Conservation (phyloP, 2,329 filamentous ascomycete species). For the Alternaria sp. region DNA sequence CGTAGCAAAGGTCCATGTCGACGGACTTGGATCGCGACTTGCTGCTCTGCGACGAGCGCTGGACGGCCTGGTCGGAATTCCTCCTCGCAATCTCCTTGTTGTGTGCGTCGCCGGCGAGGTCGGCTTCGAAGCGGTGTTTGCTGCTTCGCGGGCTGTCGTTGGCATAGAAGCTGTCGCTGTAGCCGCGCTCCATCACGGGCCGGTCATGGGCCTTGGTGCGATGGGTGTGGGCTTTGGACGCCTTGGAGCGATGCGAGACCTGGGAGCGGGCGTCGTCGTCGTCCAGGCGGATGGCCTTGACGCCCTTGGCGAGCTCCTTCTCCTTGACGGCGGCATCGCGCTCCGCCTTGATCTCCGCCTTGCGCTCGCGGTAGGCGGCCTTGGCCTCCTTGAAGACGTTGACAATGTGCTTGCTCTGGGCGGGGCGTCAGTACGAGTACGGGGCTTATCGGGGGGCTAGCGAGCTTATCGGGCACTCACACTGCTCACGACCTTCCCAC, state of each 20-base stretch:
- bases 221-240: conserved; percentile 29
- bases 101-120: conserved; percentile 41
- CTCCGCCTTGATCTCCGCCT: conserved; percentile 78
- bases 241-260: conserved; percentile 37
- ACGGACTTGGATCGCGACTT: conserved; percentile 55
- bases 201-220: conserved; percentile 33
- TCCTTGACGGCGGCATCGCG: conserved; percentile 66
- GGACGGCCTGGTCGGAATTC: conserved; percentile 49
- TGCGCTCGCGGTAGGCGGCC: conserved; percentile 85
- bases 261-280: conserved; percentile 48
- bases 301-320: conserved; percentile 64
- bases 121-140: conserved; percentile 39
- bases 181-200: conserved; percentile 53
- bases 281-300: conserved; percentile 57
- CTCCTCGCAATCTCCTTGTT: conserved; percentile 51
- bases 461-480: conserved; percentile 59
- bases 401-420: conserved; percentile 85
- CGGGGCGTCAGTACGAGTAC: conserved; percentile 24
- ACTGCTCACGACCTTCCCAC: conserved; percentile 88
- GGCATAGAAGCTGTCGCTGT: conserved; percentile 55
- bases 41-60: conserved; percentile 19
- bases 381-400: conserved; percentile 92
- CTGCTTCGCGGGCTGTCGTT: conserved; percentile 42
- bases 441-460: conserved; percentile 15
- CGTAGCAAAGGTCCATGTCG: conserved; percentile 93